Evolutionary conservation across 2,329 filamentous ascomycete species (phyloP), one percentile per base, ranked within the genome.

Genomic region (Neurospora crassa): DNA sequence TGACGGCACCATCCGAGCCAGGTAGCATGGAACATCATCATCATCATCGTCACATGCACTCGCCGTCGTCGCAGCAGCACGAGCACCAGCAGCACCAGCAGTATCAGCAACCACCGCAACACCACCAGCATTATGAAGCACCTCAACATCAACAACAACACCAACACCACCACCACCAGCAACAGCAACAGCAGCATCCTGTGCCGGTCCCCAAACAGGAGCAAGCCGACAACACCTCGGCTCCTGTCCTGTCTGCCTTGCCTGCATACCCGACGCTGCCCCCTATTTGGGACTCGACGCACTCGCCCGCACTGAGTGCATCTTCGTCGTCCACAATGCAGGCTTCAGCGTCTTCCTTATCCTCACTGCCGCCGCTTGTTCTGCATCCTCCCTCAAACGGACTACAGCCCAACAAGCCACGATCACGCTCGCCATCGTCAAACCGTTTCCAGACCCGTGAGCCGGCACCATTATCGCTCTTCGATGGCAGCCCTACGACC

Each of bases 391-490:
- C 79, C 72, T 79, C 79, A 3, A 73, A 78, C 18, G 80, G 80
- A 70, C 79, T 80, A 72, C 81, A 81, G 45, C 81, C 81, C 29
- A 37, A 67, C n/a, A 34, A 53, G 20, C 53, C 45, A 29, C 72
- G 8, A 70, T 71, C 47, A 47, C 73, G 20, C 70, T 73, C 34
- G n/a, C 69, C 53, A 10, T 77, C 80, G 2, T 81, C 82, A 73
- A 77, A 77, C 70, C 53, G 53, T 34, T 63, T 63, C 53, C 79
- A 79, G 72, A 74, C 77, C 42, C 81, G 80, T 77, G 80, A 82
- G 37, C 75, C 77, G 34, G 70, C 74, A 7, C 69, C 75, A 42
- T 73, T 80, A 34, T 76, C 76, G 59, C 82, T 82, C 71, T 74
- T 80, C 68, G 78, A 68, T 40, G 29, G 79, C 69, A 73, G 75